Evolutionary conservation across 169 alveolate species (phyloP).

Genomic region (Plasmodium fragile): DNA sequence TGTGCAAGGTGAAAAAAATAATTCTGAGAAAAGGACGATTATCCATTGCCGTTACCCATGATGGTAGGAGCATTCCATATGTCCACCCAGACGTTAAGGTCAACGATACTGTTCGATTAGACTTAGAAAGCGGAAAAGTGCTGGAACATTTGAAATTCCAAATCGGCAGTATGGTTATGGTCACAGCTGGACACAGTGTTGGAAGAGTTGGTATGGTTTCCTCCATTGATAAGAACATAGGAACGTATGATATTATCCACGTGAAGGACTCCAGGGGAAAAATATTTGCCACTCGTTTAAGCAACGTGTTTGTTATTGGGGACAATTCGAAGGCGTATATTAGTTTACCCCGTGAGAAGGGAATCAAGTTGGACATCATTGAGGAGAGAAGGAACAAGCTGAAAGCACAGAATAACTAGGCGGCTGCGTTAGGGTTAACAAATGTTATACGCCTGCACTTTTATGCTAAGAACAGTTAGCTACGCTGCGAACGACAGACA

Average conservation of each 20-base stretch:
- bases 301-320: slow-evolving; percentile 98
- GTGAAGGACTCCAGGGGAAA: slow-evolving; percentile 95
- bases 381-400: slow-evolving; percentile 93
- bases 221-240: slow-evolving; percentile 97
- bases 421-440: background rate
- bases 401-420: slow-evolving; percentile 60
- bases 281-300: slow-evolving; percentile 96
- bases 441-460: background rate
- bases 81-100: slow-evolving; percentile 98
- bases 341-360: slow-evolving; percentile 95
- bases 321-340: slow-evolving; percentile 94
- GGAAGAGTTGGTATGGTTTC: slow-evolving; percentile 98
- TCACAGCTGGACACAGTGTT: slow-evolving; percentile 98
- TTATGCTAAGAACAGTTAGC: background rate
- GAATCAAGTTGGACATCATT: slow-evolving; percentile 91
- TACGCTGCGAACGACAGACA: background rate
- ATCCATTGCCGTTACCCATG: slow-evolving; percentile 97
- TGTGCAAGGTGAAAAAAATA: slow-evolving; percentile 95
- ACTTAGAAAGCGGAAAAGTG: slow-evolving; percentile 96
- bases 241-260: slow-evolving; percentile 97
- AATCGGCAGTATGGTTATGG: slow-evolving; percentile 94
- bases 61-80: slow-evolving; percentile 98
- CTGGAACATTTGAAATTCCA: slow-evolving; percentile 95
- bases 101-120: slow-evolving; percentile 96
- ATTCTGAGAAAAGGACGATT: slow-evolving; percentile 96